Percentiles rank a stretch among this genome's conserved stretches.
Conservation (phyloP, 208 protist species). For the Borovskyia barvae region DNA sequence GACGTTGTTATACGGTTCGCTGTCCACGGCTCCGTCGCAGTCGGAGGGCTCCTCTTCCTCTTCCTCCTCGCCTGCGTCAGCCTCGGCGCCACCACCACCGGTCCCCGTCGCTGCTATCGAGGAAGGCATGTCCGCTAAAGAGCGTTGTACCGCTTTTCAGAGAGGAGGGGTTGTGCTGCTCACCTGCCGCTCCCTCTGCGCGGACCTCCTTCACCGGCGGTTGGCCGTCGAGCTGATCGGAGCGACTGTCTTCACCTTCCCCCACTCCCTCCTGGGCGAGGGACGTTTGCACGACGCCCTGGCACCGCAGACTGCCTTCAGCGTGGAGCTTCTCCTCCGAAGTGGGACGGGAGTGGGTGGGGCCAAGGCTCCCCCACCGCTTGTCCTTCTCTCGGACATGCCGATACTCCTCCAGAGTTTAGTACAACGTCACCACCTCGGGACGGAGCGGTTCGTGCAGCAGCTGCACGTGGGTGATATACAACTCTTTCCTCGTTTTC, state of each 20-base stretch:
- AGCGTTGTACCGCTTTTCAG: constrained; percentile 62
- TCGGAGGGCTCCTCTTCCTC: neutral
- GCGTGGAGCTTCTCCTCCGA: constrained; percentile 67
- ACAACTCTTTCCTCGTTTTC: constrained; percentile 82
- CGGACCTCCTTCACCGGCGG: constrained; percentile 79
- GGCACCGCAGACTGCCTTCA: constrained; percentile 62
- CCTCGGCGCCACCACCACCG: neutral
- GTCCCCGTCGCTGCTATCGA: constrained; percentile 45
- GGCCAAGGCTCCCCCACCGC: constrained; percentile 12
- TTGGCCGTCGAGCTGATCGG: constrained; percentile 53
- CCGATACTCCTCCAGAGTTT: constrained; percentile 55
- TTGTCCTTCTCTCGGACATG: constrained; percentile 65
- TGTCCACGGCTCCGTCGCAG: neutral
- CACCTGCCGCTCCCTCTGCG: constrained; percentile 65
- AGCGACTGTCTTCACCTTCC: constrained; percentile 42
- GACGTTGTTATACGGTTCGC: neutral
- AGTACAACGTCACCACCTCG: constrained; percentile 61
- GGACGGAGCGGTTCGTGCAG: constrained; percentile 61
- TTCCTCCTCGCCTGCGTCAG: neutral
- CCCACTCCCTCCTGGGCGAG: constrained; percentile 9
- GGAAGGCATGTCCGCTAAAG: constrained; percentile 60
- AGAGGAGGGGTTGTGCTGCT: constrained; percentile 63
- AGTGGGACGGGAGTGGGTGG: constrained; percentile 4
- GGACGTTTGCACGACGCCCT: constrained; percentile 27
- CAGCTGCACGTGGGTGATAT: constrained; percentile 71